Percentiles rank a stretch among this genome's conserved stretches.
phyloP scores from a whole-genome alignment of 2,329 filamentous ascomycete genomes.

The Fusarium protoensiforme region DNA sequence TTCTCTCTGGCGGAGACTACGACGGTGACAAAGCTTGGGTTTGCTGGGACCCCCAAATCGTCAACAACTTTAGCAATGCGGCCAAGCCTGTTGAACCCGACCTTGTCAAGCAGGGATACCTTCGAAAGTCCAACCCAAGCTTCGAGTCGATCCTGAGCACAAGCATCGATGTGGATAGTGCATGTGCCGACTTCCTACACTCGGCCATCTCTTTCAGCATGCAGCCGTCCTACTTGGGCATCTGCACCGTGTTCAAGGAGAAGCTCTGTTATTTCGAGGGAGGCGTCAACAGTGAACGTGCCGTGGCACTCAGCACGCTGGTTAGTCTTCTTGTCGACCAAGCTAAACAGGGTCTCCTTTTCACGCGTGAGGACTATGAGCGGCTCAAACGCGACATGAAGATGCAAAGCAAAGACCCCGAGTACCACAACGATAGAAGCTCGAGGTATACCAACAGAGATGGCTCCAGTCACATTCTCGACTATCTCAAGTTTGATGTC shows the following conservation, averaged over 20 bases:
- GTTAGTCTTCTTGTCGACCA: slow-evolving; percentile 68
- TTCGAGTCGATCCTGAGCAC: slow-evolving; percentile 56
- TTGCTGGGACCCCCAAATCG: slow-evolving; percentile 76
- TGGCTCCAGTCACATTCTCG: slow-evolving; percentile 64
- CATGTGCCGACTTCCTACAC: slow-evolving; percentile 59
- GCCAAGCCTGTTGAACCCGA: slow-evolving; percentile 48
- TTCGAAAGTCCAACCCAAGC: slow-evolving; percentile 60
- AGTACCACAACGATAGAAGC: slow-evolving; percentile 56
- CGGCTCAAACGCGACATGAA: slow-evolving; percentile 32
- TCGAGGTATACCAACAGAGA: slow-evolving; percentile 22
- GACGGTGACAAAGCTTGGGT: slow-evolving; percentile 84
- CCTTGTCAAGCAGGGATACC: slow-evolving; percentile 57
- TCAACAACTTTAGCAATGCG: slow-evolving; percentile 74
- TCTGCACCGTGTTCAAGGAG: slow-evolving; percentile 73
- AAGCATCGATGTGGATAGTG: slow-evolving; percentile 43
- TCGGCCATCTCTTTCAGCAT: slow-evolving; percentile 69
- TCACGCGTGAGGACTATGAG: slow-evolving; percentile 46
- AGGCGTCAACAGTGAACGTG: slow-evolving; percentile 57
- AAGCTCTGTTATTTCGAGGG: slow-evolving; percentile 69
- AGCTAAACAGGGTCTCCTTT: slow-evolving; percentile 64
- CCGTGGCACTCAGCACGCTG: slow-evolving; percentile 62
- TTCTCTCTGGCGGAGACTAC: slow-evolving; percentile 83
- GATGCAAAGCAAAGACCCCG: slow-evolving; percentile 49
- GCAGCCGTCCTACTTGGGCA: slow-evolving; percentile 67
- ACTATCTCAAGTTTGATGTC: slow-evolving; percentile 69